These are phyloP conservation scores for Allodekkera sacchari DNA, from an alignment of 805 yeast genomes.

Conservation along the genomic window DNA sequence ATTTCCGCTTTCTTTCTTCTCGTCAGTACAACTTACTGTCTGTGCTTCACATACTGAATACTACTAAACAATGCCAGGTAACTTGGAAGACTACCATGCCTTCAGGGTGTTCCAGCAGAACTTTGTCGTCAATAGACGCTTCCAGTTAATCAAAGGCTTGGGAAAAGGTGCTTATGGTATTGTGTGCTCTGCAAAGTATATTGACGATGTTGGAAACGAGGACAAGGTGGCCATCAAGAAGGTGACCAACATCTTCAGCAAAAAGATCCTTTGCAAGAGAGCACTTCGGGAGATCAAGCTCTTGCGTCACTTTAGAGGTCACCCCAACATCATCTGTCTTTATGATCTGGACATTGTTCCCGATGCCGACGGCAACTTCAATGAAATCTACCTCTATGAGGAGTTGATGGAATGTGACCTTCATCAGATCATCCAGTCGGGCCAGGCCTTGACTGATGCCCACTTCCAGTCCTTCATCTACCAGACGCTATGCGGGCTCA, in stretches of 20 bases:
- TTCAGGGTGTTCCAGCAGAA: conserved; percentile 75
- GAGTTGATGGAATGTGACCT: conserved; percentile 98
- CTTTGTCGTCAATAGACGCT: conserved; percentile 82
- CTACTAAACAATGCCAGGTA: conserved; percentile 2
- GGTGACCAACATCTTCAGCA: conserved; percentile 88
- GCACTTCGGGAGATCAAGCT: conserved; percentile 87
- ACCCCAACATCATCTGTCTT: conserved; percentile 89
- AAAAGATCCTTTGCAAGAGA: conserved; percentile 84
- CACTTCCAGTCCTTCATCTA: conserved; percentile 92
- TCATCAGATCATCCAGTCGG: conserved; percentile 93
- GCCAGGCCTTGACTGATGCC: conserved; percentile 88
- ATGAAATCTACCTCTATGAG: conserved; percentile 88
- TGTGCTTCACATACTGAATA: neutral
- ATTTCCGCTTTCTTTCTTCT: neutral
- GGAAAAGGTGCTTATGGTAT: conserved; percentile 99
- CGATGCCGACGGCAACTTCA: conserved; percentile 58
- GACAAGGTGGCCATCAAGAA: conserved; percentile 92
- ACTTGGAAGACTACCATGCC: conserved; percentile 21
- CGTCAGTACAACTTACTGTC: neutral
- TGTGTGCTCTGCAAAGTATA: conserved; percentile 87
- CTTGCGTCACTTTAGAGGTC: conserved; percentile 89
- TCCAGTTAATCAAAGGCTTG: conserved; percentile 82
- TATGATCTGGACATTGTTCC: conserved; percentile 92
- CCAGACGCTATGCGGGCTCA: conserved; percentile 87
- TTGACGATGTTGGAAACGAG: conserved; percentile 63